A percentile compares a stretch with the other conserved stretches of the same genome.
Conservation (phyloP, 2,329 filamentous ascomycete genomes). For the Geosmithia morbida region DNA sequence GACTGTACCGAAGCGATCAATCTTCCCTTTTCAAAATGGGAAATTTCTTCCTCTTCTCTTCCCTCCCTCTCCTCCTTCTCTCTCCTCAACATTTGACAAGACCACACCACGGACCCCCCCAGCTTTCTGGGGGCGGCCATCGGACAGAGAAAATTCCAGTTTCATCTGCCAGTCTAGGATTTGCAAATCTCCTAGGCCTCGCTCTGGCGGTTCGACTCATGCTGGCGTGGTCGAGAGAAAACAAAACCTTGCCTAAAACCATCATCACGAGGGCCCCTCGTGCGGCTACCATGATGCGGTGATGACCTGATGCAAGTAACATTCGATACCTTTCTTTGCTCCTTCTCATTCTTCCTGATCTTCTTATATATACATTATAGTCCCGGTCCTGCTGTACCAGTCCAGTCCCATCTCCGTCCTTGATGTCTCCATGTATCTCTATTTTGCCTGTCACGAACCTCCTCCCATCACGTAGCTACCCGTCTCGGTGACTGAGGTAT, state of each 20-base stretch:
- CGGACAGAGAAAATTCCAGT: slow-evolving; percentile 7
- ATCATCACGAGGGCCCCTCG: slow-evolving; percentile 54
- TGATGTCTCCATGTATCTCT: too few species aligned
- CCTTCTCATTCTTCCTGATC: not conserved
- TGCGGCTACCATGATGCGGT: slow-evolving; percentile 50
- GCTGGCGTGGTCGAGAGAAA: slow-evolving; percentile 41
- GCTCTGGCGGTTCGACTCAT: slow-evolving; percentile 32
- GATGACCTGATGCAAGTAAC: slow-evolving; percentile 55
- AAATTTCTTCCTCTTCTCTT: slow-evolving; percentile 10
- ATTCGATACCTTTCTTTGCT: slow-evolving; percentile 15
- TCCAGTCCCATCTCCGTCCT: too few species aligned
- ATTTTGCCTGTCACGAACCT: too few species aligned
- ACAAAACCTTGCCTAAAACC: slow-evolving; percentile 48
- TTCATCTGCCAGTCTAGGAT: slow-evolving; percentile 18
- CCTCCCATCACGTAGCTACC: too few species aligned
- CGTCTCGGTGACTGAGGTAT: not conserved
- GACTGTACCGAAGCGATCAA: not conserved
- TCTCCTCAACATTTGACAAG: slow-evolving; percentile 19
- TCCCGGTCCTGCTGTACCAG: too few species aligned
- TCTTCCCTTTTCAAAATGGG: not conserved
- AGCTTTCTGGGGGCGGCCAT: not conserved
- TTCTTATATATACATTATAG: too few species aligned
- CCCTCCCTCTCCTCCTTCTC: slow-evolving; percentile 10
- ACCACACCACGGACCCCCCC: slow-evolving; percentile 22
- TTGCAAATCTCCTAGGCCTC: slow-evolving; percentile 10